Percentiles rank a stretch among this genome's conserved stretches.
Evolutionary conservation across 176 grass and related monocot species (phyloP).

Genomic region (Aegilops sharonensis): DNA sequence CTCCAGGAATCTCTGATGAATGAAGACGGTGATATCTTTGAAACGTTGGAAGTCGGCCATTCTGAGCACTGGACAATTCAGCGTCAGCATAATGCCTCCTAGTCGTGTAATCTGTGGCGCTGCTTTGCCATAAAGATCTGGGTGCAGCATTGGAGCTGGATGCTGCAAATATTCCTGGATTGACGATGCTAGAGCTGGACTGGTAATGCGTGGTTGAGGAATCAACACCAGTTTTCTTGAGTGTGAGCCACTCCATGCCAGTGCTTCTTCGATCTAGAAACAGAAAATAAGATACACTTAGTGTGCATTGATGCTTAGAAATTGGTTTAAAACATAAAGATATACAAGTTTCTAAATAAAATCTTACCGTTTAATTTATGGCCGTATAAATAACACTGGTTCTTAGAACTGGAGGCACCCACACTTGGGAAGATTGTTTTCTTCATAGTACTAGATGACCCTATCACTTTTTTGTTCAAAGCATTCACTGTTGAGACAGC

Average conservation of each 20-base stretch:
- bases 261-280: conserved; percentile 31
- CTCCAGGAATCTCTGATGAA: conserved; percentile 30
- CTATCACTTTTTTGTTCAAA: conserved; percentile 42
- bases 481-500: conserved; percentile 15
- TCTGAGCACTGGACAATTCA: not conserved
- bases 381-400: conserved; percentile 23
- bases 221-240: conserved; percentile 22
- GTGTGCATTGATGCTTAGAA: conserved; percentile 16
- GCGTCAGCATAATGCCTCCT: conserved; percentile 5
- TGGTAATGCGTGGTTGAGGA: conserved; percentile 19
- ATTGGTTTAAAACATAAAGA: not conserved
- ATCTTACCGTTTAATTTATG: conserved; percentile 40
- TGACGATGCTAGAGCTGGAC: conserved; percentile 13
- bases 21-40: not conserved
- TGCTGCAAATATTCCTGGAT: conserved; percentile 14
- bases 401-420: conserved; percentile 24
- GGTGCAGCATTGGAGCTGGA: conserved; percentile 25
- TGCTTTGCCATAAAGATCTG: conserved; percentile 30
- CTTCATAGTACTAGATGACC: conserved; percentile 27
- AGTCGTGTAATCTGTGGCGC: conserved; percentile 18
- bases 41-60: not conserved
- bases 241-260: conserved; percentile 26
- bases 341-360: not conserved
- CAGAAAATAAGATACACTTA: conserved; percentile 1
- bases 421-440: conserved; percentile 28